These are phyloP conservation scores for Cladochytrium replicatum DNA, from an alignment of 192 early-diverging fungal species.

Conservation along the genomic window DNA sequence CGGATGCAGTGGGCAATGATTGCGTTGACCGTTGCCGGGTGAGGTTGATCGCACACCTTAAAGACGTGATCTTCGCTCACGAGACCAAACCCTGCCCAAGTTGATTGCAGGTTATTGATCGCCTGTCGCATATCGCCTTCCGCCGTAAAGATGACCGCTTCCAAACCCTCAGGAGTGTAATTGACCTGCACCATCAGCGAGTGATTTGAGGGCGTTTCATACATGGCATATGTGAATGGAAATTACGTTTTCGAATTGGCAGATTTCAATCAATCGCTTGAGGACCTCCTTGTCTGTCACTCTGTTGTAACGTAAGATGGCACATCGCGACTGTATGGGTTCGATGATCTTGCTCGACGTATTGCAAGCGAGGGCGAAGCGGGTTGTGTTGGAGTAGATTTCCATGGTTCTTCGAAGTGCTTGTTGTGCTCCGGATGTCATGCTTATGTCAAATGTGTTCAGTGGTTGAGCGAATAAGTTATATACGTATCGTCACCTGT, in stretches of 20 bases:
- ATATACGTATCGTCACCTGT: slow-evolving; percentile 36
- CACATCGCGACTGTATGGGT: slow-evolving; percentile 92
- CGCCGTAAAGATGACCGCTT: slow-evolving; percentile 88
- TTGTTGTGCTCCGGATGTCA: slow-evolving; percentile 95
- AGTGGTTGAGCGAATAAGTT: not conserved
- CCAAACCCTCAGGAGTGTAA: slow-evolving; percentile 77
- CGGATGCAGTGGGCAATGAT: slow-evolving; percentile 64
- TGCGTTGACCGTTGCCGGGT: slow-evolving; percentile 67
- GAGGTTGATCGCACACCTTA: slow-evolving; percentile 96
- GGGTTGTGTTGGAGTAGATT: slow-evolving; percentile 87
- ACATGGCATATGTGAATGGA: not conserved
- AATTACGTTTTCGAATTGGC: slow-evolving; percentile 63
- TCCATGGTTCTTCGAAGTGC: slow-evolving; percentile 97
- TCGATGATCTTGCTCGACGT: slow-evolving; percentile 95
- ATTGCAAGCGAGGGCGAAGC: slow-evolving; percentile 96
- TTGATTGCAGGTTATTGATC: slow-evolving; percentile 91
- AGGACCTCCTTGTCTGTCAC: slow-evolving; percentile 72
- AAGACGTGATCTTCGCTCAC: slow-evolving; percentile 86
- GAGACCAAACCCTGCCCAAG: slow-evolving; percentile 74
- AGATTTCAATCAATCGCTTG: slow-evolving; percentile 73
- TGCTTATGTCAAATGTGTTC: slow-evolving; percentile 45
- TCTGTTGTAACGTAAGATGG: slow-evolving; percentile 76
- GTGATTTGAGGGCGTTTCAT: not conserved
- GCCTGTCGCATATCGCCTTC: slow-evolving; percentile 99
- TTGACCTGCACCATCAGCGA: slow-evolving; percentile 40